Base-by-base conservation (phyloP, 352 stramenopile genomes). In the Globisporangium heterothallicum region DNA sequence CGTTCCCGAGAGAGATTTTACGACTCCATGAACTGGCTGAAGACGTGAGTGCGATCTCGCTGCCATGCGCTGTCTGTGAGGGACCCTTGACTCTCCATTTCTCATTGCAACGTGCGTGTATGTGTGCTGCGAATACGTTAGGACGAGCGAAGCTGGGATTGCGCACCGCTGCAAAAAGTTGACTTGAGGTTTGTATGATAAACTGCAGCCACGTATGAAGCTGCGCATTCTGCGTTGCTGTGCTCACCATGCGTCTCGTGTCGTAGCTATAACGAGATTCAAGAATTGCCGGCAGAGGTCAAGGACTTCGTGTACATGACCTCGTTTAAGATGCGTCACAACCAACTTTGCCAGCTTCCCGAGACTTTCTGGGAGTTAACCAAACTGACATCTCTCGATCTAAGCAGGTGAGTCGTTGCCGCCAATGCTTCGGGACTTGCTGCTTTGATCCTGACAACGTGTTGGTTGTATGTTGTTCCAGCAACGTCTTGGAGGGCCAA, bases 91-190 rank as follows among this genome's bases (percentile, higher is more conserved):
- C n/a, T n/a, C n/a, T n/a, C n/a, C n/a, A n/a, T n/a, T n/a, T n/a
- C n/a, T n/a, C n/a, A n/a, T n/a, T n/a, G n/a, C n/a, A n/a, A 22
- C 3, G 3, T 55, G 1, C 4, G 43, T 26, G 42, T 6, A 6
- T 10, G 5, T 25, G 8, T 42, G 22, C 6, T 29, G 13, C 43
- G 18, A 24, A 26, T 8, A 49, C 12, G 18, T 9, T 40, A 78
- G 68, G 76, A 85, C 53, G 81, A 92, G 52, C 70, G 70, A 25
- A 84, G 67, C 43, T 92, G 78, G 81, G 81, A 92, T 53, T 86
- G 78, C 53, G 63, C 63, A 18, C 56, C 75, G 41, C 70, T 92
- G 12, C 63, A 68, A 30, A 92, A 92, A 57, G 53, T 85, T 29
- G 81, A 92, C 50, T 55, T 92, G 25, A 92, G 79, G 74, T 88